Evolutionary conservation across 2,329 filamentous ascomycete species (phyloP).

Genomic region (Acrodontium crateriforme): DNA sequence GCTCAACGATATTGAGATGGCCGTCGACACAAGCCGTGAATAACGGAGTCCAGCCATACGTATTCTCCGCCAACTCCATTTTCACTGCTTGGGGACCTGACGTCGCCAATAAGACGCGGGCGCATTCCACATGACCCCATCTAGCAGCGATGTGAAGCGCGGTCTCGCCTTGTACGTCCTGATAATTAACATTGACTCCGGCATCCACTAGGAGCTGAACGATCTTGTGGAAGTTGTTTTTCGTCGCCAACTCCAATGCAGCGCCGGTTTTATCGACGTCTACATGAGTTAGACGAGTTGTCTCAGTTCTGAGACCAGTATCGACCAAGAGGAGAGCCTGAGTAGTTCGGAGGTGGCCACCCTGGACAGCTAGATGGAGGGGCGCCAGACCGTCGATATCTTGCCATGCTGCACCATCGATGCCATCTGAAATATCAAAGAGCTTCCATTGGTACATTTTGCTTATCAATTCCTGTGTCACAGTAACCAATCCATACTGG

Average conservation of each 20-base stretch:
- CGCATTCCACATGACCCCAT: constrained; percentile 72
- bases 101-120: constrained; percentile 58
- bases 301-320: constrained; percentile 6
- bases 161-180: constrained; percentile 79
- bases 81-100: constrained; percentile 58
- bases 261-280: constrained; percentile 69
- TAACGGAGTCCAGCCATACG: constrained; percentile 89
- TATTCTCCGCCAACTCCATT: constrained; percentile 64
- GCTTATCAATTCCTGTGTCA: constrained; percentile 75
- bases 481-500: constrained; percentile 84
- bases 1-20: constrained; percentile 57
- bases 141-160: constrained; percentile 84
- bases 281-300: constrained; percentile 47
- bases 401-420: constrained; percentile 81
- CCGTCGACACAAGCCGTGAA: constrained; percentile 89
- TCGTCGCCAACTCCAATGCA: constrained; percentile 76
- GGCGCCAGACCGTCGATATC: constrained; percentile 85
- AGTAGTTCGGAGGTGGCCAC: constrained; percentile 78
- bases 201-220: constrained; percentile 79
- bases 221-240: constrained; percentile 72
- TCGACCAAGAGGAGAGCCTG: constrained; percentile 48
- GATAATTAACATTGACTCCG: constrained; percentile 85
- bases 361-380: constrained; percentile 81
- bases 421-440: constrained; percentile 71
- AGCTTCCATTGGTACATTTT: constrained; percentile 82